These are phyloP conservation scores for Elaphomyces granulatus DNA, from an alignment of 495 filamentous ascomycete species.

Conservation along the genomic window DNA sequence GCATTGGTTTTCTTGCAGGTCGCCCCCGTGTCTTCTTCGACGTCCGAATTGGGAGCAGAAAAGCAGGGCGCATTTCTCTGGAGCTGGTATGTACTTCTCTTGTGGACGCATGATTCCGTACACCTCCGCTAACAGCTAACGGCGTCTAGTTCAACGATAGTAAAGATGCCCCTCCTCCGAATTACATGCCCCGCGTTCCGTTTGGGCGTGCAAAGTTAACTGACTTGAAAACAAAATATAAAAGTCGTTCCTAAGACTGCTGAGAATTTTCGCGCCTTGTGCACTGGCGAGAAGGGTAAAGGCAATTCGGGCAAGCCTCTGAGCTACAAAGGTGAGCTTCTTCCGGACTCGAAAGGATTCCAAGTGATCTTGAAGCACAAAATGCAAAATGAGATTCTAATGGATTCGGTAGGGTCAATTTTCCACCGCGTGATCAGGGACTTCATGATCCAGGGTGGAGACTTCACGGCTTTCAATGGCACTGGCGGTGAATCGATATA, in stretches of 20 bases:
- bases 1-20: slow-evolving; percentile 10
- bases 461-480: slow-evolving; percentile 92
- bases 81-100: slow-evolving; percentile 50
- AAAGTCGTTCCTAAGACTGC: slow-evolving; percentile 86
- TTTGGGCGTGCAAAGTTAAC: no score
- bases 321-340: slow-evolving; percentile 40
- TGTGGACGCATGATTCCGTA: background rate
- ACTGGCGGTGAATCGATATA: slow-evolving; percentile 98
- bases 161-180: slow-evolving; percentile 16
- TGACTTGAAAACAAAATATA: no score
- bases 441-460: slow-evolving; percentile 99
- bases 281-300: slow-evolving; percentile 82
- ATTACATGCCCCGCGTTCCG: no score
- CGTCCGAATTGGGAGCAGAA: slow-evolving; percentile 59
- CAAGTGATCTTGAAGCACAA: no score
- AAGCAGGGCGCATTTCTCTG: slow-evolving; percentile 59
- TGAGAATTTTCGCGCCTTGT: slow-evolving; percentile 89
- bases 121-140: slow-evolving; percentile 13
- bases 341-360: background rate
- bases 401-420: slow-evolving; percentile 37
- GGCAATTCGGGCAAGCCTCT: slow-evolving; percentile 77
- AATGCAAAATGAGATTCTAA: background rate
- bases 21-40: slow-evolving; percentile 80
- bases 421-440: slow-evolving; percentile 98
- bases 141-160: slow-evolving; percentile 55